phyloP scores from a whole-genome alignment of 2,329 filamentous ascomycete genomes.

The Sporothrix brunneoviolacea region DNA sequence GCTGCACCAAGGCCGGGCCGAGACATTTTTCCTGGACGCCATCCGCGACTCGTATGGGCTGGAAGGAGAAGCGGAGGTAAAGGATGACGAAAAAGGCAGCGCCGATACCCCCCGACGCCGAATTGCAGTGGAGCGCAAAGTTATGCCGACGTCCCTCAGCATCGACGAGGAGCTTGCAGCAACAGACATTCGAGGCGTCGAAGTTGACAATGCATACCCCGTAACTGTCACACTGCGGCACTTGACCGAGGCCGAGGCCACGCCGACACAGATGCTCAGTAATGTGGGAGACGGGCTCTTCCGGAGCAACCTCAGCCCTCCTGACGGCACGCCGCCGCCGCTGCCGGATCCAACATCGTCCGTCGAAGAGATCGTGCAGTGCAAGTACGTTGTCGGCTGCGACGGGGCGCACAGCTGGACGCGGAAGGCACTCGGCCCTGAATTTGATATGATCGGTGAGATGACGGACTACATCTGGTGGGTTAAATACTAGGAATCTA shows the following conservation, averaged over 20 bases:
- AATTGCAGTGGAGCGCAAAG: conserved; percentile 49
- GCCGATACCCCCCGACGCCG: too few species aligned
- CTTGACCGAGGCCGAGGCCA: conserved; percentile 48
- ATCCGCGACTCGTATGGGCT: conserved; percentile 17
- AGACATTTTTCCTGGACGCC: conserved; percentile 47
- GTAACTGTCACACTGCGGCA: conserved; percentile 50
- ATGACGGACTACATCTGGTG: conserved; percentile 40
- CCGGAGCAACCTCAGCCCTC: conserved; percentile 41
- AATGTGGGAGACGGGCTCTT: conserved; percentile 46
- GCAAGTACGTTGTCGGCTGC: conserved; percentile 61
- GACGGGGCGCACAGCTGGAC: conserved; percentile 65
- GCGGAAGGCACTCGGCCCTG: conserved; percentile 41
- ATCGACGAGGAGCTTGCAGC: conserved; percentile 45
- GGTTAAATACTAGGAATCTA: too few species aligned
- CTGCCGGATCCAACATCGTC: conserved; percentile 4
- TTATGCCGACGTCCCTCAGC: conserved; percentile 44
- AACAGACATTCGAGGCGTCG: too few species aligned
- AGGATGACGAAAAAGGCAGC: not conserved
- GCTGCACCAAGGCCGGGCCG: conserved; percentile 65
- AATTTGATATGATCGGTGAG: conserved; percentile 45
- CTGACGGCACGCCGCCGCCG: conserved; percentile 36
- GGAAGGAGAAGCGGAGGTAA: not conserved
- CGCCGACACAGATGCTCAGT: conserved; percentile 31
- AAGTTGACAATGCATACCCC: conserved; percentile 46
- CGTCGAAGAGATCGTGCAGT: conserved; percentile 39